Base-by-base conservation (phyloP, 208 protist genomes). In the Crithidia thermophila region DNA sequence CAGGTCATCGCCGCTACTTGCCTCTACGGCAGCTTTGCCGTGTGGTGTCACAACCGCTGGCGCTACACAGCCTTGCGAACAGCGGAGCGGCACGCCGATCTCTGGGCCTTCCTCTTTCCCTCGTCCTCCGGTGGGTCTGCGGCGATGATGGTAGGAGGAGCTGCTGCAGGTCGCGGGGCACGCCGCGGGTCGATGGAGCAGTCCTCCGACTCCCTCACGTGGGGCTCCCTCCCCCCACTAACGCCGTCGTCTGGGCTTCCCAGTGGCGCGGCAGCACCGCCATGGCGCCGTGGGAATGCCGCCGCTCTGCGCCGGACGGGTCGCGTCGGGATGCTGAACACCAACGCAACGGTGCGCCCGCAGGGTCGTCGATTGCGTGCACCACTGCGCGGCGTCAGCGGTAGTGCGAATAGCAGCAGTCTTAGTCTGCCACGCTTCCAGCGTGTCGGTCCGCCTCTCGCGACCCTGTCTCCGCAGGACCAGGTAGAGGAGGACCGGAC, bases 1-100 rank as follows among this genome's bases (percentile, higher is more conserved):
- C 61, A 79, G 31, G 53, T 21, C 34, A 57, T 56, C 33, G 42
- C 61, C n/a, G 60, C 56, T 56, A 75, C 67, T 28, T 59, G 43
- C 30, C 27, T 79, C 21, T 79, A 70, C 60, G 58, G 55, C 3
- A 61, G 60, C 56, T 75, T 75, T 21, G 20, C 36, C 25, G 21
- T 71, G 13, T 37, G 51, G 36, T 55, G 67, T 49, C 50, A 75
- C 56, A 46, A 55, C 0, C 51, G 43, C 13, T 75, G 74, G 67
- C 61, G 58, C 40, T 59, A 62, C 36, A 55, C 52, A 2, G 74
- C 56, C 23, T 9, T 49, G n/a, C 30, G 43, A 16, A 75, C 20
- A 1, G 52, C 57, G 10, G 61, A 56, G 23, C 16, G 16, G 3
- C 61, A 63, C 28, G 21, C 69, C 7, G 43, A 42, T n/a, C 27